These are phyloP conservation scores for Russula vinacea DNA, from an alignment of 768 basidiomycete species.

Conservation along the genomic window DNA sequence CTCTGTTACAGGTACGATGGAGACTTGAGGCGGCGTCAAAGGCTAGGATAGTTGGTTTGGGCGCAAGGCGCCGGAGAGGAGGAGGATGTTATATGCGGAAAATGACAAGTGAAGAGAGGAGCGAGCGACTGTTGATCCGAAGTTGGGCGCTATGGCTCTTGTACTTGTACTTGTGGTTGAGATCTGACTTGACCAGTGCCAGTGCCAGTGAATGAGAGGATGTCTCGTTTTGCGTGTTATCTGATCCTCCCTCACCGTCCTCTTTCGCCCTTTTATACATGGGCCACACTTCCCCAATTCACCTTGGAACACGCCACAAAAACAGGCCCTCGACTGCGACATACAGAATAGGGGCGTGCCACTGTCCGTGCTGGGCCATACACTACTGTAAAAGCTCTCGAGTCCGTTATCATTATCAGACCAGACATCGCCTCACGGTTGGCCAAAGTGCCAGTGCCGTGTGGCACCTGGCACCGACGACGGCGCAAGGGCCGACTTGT, in stretches of 20 bases:
- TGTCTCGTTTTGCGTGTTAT: slow-evolving; percentile 16
- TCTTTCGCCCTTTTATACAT: slow-evolving; percentile 1
- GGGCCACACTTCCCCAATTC: slow-evolving; percentile 9
- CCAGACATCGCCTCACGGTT: neutral
- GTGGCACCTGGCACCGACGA: neutral
- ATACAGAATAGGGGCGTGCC: neutral
- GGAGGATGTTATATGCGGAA: slow-evolving; percentile 24
- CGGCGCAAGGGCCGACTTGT: slow-evolving; percentile 4
- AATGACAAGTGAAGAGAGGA: neutral
- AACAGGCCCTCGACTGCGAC: neutral
- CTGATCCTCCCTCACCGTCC: slow-evolving; percentile 20
- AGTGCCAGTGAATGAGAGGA: neutral
- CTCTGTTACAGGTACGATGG: slow-evolving; percentile 3
- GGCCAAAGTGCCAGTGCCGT: neutral
- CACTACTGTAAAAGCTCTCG: neutral
- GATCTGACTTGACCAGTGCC: neutral
- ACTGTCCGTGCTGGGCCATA: neutral
- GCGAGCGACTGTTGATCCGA: slow-evolving; percentile 21
- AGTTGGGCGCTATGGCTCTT: slow-evolving; percentile 19
- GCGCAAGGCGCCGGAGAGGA: slow-evolving; percentile 11
- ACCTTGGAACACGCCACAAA: slow-evolving; percentile 8
- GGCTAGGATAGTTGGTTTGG: slow-evolving; percentile 23
- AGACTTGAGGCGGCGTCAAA: slow-evolving; percentile 23
- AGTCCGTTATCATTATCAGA: neutral
- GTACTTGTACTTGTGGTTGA: neutral